Evolutionary conservation across 2,329 filamentous ascomycete species (phyloP), one percentile per base, ranked within the genome.

Genomic region (Pseudogymnoascus sp.): DNA sequence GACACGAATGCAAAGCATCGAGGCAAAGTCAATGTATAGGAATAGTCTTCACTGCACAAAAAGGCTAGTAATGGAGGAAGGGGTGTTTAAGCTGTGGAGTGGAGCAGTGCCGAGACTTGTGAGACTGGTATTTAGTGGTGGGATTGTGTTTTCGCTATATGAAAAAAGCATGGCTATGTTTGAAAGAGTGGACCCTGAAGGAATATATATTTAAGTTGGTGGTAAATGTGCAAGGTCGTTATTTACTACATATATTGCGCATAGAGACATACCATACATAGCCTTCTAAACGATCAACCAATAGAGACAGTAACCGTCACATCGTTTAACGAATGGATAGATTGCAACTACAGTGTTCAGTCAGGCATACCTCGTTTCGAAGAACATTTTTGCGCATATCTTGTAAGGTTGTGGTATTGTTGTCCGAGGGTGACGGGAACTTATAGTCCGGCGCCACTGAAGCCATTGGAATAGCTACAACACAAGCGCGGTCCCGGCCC

Each of bases 141-240:
- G 94, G 18, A 96, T 99, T 70, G 94, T 99, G 38, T 99, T 99
- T 71, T 95, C 94, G 20, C 95, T 97, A 86, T 94, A 97, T 73
- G 93, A 97, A 78, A 97, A 97, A 82, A 89, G 88, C 62, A 97
- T 97, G 79, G 92, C 97, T 59, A 69, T 91, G 62, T 85, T 99
- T 78, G 84, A 90, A 69, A 80, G 73, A 70, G 62, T 92, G 59
- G 94, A 99, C 72, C 94, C 94, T 0, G 82, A 95, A 69, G 85
- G 86, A 71, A 88, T 82, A 72, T 97, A 95, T 71, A 83, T 97
- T 65, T 95, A 72, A 68, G n/a, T 25, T 6, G 41, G 9, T 14
- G 18, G 1, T 22, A 22, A 22, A 22, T 43, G 2, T 22, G 12
- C 11, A 41, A 41, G 15, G 20, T 22, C 9, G 39, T 7, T 6